A percentile compares a stretch with the other conserved stretches of the same genome.
Conservation (phyloP, 1,139 yeast genomes). For the Lodderomyces metapsilosis region DNA sequence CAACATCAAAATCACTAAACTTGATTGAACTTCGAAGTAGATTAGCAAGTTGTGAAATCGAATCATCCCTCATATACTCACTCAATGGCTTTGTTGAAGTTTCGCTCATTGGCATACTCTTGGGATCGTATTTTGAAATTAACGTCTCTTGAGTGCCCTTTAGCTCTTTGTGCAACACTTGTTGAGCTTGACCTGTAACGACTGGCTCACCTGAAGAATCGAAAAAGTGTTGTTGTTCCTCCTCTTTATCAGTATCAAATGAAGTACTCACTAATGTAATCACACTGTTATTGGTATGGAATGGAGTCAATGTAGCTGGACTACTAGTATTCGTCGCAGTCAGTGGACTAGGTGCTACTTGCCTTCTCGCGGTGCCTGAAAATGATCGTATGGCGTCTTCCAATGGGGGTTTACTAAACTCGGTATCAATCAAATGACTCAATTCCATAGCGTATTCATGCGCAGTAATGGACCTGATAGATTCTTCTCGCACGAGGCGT, state of each 20-base stretch:
- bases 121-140: conserved; percentile 19
- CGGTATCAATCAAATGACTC: conserved; percentile 26
- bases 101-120: conserved; percentile 21
- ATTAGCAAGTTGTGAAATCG: conserved; percentile 36
- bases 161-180: neutral
- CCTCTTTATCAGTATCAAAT: conserved; percentile 18
- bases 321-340: neutral
- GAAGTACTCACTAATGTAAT: conserved; percentile 17
- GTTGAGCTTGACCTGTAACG: neutral
- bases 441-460: conserved; percentile 32
- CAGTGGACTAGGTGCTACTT: neutral
- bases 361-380: neutral
- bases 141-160: conserved; percentile 26
- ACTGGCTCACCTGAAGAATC: too few relatives aligned
- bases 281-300: conserved; percentile 12
- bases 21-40: conserved; percentile 29
- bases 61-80: conserved; percentile 23
- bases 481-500: conserved; percentile 16
- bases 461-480: conserved; percentile 30
- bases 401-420: conserved; percentile 12
- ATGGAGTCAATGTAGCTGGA: conserved; percentile 1
- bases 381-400: neutral
- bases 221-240: too few relatives aligned
- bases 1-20: conserved; percentile 13
- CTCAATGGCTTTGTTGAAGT: conserved; percentile 7